A percentile compares a stretch with the other conserved stretches of the same genome.
phyloP scores from a whole-genome alignment of 495 filamentous ascomycete genomes.

The Penicillium argentinense region DNA sequence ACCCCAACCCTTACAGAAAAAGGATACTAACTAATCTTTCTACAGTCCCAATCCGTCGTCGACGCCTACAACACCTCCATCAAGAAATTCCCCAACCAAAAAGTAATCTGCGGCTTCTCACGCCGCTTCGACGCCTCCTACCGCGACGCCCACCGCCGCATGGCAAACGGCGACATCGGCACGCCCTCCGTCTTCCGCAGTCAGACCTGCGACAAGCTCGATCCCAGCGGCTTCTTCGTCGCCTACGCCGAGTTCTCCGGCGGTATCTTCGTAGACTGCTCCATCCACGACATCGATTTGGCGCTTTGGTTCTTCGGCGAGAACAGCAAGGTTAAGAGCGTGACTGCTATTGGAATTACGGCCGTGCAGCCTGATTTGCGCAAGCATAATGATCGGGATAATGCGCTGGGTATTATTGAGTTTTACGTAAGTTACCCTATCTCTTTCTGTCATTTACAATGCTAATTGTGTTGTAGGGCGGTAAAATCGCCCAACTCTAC shows the following conservation, averaged over 20 bases:
- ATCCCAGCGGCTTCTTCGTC: slow-evolving; percentile 50
- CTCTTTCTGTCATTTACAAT: neutral
- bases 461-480: too few relatives aligned
- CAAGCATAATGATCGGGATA: slow-evolving; percentile 55
- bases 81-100: slow-evolving; percentile 42
- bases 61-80: slow-evolving; percentile 32
- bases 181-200: slow-evolving; percentile 47
- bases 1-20: neutral
- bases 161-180: slow-evolving; percentile 43
- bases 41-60: slow-evolving; percentile 46
- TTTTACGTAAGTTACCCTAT: slow-evolving; percentile 38
- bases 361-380: slow-evolving; percentile 54
- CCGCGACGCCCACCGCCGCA: slow-evolving; percentile 42
- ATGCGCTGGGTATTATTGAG: slow-evolving; percentile 58
- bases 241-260: slow-evolving; percentile 46
- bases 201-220: slow-evolving; percentile 54
- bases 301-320: slow-evolving; percentile 52
- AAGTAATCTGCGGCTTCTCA: slow-evolving; percentile 56
- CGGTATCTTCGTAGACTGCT: slow-evolving; percentile 57
- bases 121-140: slow-evolving; percentile 50
- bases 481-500: slow-evolving; percentile 58
- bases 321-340: slow-evolving; percentile 41
- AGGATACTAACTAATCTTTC: neutral
- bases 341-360: slow-evolving; percentile 48
- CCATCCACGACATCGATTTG: slow-evolving; percentile 54